Base-by-base conservation (phyloP, 176 grass and related monocot species). In the Thinopyrum elongatum region DNA sequence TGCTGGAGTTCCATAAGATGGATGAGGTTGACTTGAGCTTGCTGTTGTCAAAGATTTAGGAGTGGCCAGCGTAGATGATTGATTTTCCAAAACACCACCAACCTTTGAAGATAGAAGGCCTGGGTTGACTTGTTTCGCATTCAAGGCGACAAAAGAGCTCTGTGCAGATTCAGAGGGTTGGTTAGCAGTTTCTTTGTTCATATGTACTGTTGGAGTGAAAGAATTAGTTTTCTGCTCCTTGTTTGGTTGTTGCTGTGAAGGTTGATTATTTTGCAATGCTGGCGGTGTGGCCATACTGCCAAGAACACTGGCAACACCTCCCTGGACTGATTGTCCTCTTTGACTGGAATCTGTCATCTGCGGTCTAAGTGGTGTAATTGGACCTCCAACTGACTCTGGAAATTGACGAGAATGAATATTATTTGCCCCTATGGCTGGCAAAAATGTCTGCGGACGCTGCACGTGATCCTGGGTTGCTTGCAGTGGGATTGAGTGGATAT, bases 371-470 rank as follows among this genome's bases (percentile, higher is more conserved):
- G 83, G 44, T 44, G 25, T 63, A 63, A 64, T 81, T 85, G 85
- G 58, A 69, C 82, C 73, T 78, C 91, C 80, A 88, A 90, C 27
- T 87, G 88, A 81, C 62, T 79, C 76, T 62, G 83, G 81, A 85
- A 88, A 90, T 73, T 86, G 64, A 76, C 75, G 84, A 39, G 88
- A n/a, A 85, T 88, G 71, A 69, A 90, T 85, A 84, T 81, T 90
- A 89, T 77, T 90, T 76, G 86, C 69, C 76, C 88, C 93, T 86
- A 89, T 90, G 70, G 89, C 85, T 35, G 86, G 79, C 68, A 94
- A 91, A 80, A 93, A 87, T 87, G 91, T 61, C 39, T 95, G 91
- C 39, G 83, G 87, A 77, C 57, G 85, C 80, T 93, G 92, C 76
- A 90, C 38, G 57, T 88, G 85, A 71, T 85, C 87, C 38, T 95